Conservation (phyloP, 2,329 filamentous ascomycete genomes). For the Plenodomus lindquistii region DNA sequence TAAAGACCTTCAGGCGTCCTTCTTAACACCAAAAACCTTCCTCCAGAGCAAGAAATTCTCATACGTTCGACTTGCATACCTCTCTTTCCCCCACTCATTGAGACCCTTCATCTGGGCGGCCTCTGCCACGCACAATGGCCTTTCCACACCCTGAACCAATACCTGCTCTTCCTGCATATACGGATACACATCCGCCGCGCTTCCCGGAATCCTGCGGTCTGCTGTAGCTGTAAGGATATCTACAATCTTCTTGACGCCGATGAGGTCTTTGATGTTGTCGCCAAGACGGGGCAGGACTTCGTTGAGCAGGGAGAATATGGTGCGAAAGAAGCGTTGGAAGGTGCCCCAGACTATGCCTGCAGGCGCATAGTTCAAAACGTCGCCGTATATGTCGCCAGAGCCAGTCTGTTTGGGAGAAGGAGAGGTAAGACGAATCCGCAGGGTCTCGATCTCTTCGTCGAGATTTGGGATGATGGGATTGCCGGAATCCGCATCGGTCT, state of each 20-base stretch:
- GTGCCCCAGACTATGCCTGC: conserved; percentile 24
- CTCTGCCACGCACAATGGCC: conserved; percentile 12
- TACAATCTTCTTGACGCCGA: conserved; percentile 34
- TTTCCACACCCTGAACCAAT: conserved; percentile 5
- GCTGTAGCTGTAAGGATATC: conserved; percentile 34
- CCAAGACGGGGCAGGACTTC: conserved; percentile 28
- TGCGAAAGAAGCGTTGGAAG: conserved; percentile 16
- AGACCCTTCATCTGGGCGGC: conserved; percentile 22
- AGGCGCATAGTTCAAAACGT: conserved; percentile 34
- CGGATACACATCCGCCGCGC: conserved; percentile 27
- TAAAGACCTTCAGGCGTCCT: background rate
- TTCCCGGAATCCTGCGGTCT: conserved; percentile 38
- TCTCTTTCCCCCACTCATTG: conserved; percentile 19
- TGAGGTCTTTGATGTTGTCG: conserved; percentile 29
- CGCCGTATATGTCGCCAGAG: conserved; percentile 40
- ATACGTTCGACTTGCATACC: conserved; percentile 38
- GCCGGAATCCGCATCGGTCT: conserved; percentile 5
- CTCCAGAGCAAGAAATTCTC: conserved; percentile 34
- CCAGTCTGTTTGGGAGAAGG: conserved; percentile 20
- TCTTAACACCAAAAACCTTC: conserved; percentile 25
- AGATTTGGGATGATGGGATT: conserved; percentile 25
- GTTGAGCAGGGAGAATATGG: conserved; percentile 21
- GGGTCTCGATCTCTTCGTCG: conserved; percentile 13
- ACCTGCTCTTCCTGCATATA: conserved; percentile 24
- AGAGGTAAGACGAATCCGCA: conserved; percentile 15